Evolutionary conservation across 2,329 filamentous ascomycete species (phyloP).

Genomic region (Fusarium mexicanum): DNA sequence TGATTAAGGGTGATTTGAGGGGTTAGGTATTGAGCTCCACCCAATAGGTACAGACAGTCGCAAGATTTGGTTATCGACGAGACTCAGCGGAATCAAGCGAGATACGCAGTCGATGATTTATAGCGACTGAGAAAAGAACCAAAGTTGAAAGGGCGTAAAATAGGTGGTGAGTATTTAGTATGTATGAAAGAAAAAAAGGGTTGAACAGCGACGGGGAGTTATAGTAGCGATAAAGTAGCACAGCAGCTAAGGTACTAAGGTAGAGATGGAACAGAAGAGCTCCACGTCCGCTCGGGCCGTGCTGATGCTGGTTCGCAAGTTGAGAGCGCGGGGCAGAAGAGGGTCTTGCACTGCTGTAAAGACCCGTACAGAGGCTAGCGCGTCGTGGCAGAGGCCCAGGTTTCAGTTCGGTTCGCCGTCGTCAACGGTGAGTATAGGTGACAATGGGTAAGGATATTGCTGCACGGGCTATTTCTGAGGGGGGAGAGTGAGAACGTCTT

Average conservation of each 20-base stretch:
- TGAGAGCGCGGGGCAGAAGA: constrained; percentile 38
- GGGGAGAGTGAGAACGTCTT: not conserved
- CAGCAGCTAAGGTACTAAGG: not conserved
- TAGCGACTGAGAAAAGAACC: not conserved
- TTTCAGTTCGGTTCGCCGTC: constrained; percentile 44
- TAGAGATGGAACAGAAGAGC: constrained; percentile 36
- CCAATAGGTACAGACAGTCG: constrained; percentile 23
- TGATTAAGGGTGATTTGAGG: constrained; percentile 37
- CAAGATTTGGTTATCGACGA: constrained; percentile 14
- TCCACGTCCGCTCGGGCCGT: constrained; percentile 38
- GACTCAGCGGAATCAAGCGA: not conserved
- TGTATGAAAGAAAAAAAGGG: constrained; percentile 12
- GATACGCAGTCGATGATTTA: constrained; percentile 17
- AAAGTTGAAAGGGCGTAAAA: not conserved
- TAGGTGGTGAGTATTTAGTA: not conserved
- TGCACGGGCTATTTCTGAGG: constrained; percentile 26
- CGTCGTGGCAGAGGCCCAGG: constrained; percentile 38
- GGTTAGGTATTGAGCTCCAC: constrained; percentile 36
- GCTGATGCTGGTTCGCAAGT: constrained; percentile 20
- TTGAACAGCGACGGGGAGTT: constrained; percentile 8
- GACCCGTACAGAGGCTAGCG: constrained; percentile 25
- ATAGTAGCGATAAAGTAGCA: constrained; percentile 9
- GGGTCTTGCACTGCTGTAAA: constrained; percentile 14
- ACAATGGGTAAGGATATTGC: constrained; percentile 31
- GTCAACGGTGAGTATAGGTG: constrained; percentile 42